A percentile compares a stretch with the other conserved stretches of the same genome.
phyloP scores from a whole-genome alignment of 1,284 basidiomycete genomes.

The Naganishia albida region DNA sequence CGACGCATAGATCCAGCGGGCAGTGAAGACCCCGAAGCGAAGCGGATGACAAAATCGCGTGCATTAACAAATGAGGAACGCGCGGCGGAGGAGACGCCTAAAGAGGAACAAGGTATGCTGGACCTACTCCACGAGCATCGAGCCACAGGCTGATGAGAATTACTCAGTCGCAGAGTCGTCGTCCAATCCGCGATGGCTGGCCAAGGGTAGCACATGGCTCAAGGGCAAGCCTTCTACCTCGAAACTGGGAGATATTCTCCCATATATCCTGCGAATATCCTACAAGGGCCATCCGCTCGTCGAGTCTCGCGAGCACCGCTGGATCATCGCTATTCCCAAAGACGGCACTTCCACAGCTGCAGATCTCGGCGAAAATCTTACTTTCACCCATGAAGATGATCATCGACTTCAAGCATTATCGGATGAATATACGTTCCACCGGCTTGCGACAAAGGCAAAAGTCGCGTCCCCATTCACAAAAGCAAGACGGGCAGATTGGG shows the following conservation, averaged over 20 bases:
- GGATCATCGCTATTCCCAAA: constrained; percentile 52
- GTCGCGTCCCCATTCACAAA: constrained; percentile 27
- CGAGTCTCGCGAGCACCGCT: constrained; percentile 46
- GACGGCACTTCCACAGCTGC: constrained; percentile 19
- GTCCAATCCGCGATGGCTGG: constrained; percentile 24
- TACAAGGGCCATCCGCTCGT: constrained; percentile 51
- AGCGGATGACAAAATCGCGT: too few species aligned
- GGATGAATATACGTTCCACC: constrained; percentile 39
- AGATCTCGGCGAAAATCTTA: constrained; percentile 41
- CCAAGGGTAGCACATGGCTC: constrained; percentile 6
- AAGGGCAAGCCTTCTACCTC: neutral
- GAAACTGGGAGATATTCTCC: constrained; percentile 40
- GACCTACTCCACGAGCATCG: neutral
- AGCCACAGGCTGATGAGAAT: too few species aligned
- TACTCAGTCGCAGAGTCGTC: neutral
- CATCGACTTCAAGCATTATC: constrained; percentile 31
- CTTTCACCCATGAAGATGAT: constrained; percentile 38
- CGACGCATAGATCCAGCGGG: too few species aligned
- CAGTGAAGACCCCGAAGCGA: too few species aligned
- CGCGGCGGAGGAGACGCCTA: too few species aligned
- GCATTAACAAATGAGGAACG: too few species aligned
- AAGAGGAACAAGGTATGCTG: neutral
- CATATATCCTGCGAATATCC: constrained; percentile 49
- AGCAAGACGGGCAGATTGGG: constrained; percentile 25
- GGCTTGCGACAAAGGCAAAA: neutral